phyloP scores from a whole-genome alignment of 2,329 filamentous ascomycete species.

The Cordyceps fumosorosea region DNA sequence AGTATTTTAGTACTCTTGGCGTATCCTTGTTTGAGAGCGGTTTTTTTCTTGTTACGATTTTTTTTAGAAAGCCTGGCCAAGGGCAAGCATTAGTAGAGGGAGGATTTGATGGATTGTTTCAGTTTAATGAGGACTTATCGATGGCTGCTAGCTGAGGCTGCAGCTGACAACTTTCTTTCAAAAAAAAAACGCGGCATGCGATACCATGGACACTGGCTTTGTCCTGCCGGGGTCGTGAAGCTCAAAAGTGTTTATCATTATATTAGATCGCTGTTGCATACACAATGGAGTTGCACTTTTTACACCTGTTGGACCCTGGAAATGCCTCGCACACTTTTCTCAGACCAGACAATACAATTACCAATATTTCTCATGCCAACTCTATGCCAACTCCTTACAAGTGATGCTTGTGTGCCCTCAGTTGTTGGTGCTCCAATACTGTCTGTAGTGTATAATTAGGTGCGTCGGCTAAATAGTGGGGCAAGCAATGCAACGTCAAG shows the following conservation, averaged over 20 bases:
- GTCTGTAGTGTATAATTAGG: not conserved
- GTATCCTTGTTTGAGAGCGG: not conserved
- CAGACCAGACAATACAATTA: constrained; percentile 4
- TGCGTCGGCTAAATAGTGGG: constrained; percentile 2
- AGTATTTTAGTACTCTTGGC: constrained; percentile 15
- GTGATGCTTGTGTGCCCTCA: not conserved
- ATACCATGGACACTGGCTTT: not conserved
- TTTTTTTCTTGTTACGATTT: constrained; percentile 16
- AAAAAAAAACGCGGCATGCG: not conserved
- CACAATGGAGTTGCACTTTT: constrained; percentile 5
- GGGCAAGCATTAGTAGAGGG: constrained; percentile 18
- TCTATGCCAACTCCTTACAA: not conserved
- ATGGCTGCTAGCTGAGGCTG: constrained; percentile 45
- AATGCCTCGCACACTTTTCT: not conserved
- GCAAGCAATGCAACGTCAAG: not conserved
- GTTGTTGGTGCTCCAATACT: too few species aligned
- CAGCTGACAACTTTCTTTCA: constrained; percentile 14
- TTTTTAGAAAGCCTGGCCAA: constrained; percentile 16
- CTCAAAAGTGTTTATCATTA: not conserved
- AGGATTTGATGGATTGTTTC: constrained; percentile 15
- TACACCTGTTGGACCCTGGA: not conserved
- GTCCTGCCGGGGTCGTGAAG: not conserved
- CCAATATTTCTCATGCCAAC: not conserved
- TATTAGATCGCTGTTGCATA: not conserved
- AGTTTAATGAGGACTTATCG: constrained; percentile 18